Evolutionary conservation across 345 rosid genomes (phyloP).

Genomic region (Rhodomyrtus tomentosa): DNA sequence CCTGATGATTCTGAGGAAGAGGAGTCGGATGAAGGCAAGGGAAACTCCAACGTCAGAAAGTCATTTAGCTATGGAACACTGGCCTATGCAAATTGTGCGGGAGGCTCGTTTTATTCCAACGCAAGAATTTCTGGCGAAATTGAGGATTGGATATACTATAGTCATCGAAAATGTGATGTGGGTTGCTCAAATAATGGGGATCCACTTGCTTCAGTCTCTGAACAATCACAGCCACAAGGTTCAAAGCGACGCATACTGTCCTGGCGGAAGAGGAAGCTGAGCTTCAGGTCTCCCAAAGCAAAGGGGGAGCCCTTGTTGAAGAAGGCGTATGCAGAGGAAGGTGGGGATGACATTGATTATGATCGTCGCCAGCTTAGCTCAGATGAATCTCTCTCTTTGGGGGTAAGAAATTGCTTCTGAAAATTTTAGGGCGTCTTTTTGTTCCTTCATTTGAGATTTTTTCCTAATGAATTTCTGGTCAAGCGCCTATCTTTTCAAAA

Average conservation of each 20-base stretch:
- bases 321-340: conserved; percentile 86
- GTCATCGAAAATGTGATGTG: conserved; percentile 59
- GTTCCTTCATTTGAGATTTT: not conserved
- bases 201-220: conserved; percentile 27
- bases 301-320: conserved; percentile 91
- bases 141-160: conserved; percentile 83
- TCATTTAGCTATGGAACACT: conserved; percentile 80
- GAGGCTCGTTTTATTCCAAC: conserved; percentile 55
- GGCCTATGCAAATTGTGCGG: conserved; percentile 64
- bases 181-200: conserved; percentile 35
- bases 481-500: not conserved
- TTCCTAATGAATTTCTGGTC: not conserved
- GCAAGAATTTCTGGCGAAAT: conserved; percentile 29
- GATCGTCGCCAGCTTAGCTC: conserved; percentile 88
- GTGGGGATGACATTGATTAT: conserved; percentile 98
- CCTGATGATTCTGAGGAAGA: conserved; percentile 70
- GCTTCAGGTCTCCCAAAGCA: conserved; percentile 76
- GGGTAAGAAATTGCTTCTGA: conserved; percentile 27
- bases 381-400: conserved; percentile 44
- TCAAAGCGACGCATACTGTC: conserved; percentile 61
- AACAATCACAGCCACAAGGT: conserved; percentile 29
- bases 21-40: conserved; percentile 69
- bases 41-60: conserved; percentile 30
- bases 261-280: conserved; percentile 91
- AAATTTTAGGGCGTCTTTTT: not conserved